Percentiles rank a stretch among this genome's conserved stretches.
These are phyloP conservation scores for Protomyces arabidopsidicola DNA, from an alignment of 1,139 yeast genomes.

Conservation along the genomic window DNA sequence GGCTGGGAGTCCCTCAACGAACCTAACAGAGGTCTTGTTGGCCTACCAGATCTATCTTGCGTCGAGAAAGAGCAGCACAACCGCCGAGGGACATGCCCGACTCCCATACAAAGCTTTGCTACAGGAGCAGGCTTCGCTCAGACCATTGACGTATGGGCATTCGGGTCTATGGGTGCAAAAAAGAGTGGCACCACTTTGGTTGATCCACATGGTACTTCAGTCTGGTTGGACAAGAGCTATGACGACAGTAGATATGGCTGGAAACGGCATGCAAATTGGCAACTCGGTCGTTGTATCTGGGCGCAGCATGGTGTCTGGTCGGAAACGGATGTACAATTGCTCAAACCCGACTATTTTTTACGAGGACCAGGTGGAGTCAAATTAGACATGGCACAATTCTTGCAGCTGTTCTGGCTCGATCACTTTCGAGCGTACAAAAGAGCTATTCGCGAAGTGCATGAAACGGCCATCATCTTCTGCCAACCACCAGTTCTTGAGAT, in stretches of 20 bases:
- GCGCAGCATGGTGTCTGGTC: constrained; percentile 73
- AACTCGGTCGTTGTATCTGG: constrained; percentile 71
- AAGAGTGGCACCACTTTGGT: constrained; percentile 52
- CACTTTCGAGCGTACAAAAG: constrained; percentile 49
- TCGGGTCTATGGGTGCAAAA: constrained; percentile 66
- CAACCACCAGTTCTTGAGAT: constrained; percentile 80
- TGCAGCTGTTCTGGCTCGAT: constrained; percentile 55
- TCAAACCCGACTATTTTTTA: constrained; percentile 50
- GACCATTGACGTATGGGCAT: constrained; percentile 59
- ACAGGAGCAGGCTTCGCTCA: constrained; percentile 70
- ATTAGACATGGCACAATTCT: constrained; percentile 51
- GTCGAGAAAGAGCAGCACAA: constrained; percentile 35
- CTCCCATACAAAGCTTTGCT: constrained; percentile 38
- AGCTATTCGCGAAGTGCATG: constrained; percentile 47
- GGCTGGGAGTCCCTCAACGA: constrained; percentile 89
- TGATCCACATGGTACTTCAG: constrained; percentile 58
- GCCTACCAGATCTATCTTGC: constrained; percentile 34
- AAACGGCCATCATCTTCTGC: constrained; percentile 54
- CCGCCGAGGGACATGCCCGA: constrained; percentile 39
- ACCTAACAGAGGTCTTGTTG: constrained; percentile 51
- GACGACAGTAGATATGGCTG: constrained; percentile 67
- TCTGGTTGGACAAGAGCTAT: constrained; percentile 51
- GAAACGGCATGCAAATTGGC: constrained; percentile 60
- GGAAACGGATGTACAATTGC: constrained; percentile 40
- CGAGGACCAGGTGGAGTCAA: constrained; percentile 43